These are phyloP conservation scores for Boletus vermiculosoides DNA, from an alignment of 768 basidiomycete genomes.

Conservation along the genomic window DNA sequence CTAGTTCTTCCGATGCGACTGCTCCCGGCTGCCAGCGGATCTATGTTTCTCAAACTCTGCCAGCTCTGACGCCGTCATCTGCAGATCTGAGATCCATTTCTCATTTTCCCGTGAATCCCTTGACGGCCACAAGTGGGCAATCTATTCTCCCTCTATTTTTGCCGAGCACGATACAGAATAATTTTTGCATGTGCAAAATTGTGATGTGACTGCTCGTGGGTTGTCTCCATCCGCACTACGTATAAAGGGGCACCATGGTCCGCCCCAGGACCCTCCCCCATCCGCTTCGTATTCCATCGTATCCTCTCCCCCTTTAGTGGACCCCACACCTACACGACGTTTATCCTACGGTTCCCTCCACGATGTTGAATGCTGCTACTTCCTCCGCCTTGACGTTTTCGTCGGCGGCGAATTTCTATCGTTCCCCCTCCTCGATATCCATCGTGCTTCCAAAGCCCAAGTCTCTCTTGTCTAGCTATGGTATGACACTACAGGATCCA, in stretches of 20 bases:
- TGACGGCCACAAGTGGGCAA: conserved; percentile 32
- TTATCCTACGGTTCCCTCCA: neutral
- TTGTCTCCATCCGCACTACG: conserved; percentile 17
- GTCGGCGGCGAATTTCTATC: conserved; percentile 34
- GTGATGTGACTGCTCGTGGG: conserved; percentile 25
- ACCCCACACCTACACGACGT: neutral
- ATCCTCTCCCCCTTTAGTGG: conserved; percentile 4
- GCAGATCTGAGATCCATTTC: conserved; percentile 31
- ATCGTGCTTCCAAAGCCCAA: conserved; percentile 31
- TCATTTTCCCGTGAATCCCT: conserved; percentile 37
- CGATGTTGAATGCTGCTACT: conserved; percentile 33
- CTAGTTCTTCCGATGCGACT: conserved; percentile 24
- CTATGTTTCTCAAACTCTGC: conserved; percentile 32
- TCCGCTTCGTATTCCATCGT: conserved; percentile 7
- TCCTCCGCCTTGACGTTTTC: conserved; percentile 32
- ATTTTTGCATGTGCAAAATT: conserved; percentile 25
- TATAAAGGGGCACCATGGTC: conserved; percentile 32
- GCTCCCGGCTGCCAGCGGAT: conserved; percentile 27
- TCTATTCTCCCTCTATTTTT: conserved; percentile 34
- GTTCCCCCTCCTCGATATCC: conserved; percentile 32
- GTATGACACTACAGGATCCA: conserved; percentile 8
- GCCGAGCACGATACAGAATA: conserved; percentile 28
- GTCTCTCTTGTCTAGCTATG: conserved; percentile 28
- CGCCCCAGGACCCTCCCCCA: conserved; percentile 10
- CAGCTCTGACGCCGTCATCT: conserved; percentile 28